These are phyloP conservation scores for Cucurbitaria berberidis DNA, from an alignment of 2,329 filamentous ascomycete species.

Conservation along the genomic window DNA sequence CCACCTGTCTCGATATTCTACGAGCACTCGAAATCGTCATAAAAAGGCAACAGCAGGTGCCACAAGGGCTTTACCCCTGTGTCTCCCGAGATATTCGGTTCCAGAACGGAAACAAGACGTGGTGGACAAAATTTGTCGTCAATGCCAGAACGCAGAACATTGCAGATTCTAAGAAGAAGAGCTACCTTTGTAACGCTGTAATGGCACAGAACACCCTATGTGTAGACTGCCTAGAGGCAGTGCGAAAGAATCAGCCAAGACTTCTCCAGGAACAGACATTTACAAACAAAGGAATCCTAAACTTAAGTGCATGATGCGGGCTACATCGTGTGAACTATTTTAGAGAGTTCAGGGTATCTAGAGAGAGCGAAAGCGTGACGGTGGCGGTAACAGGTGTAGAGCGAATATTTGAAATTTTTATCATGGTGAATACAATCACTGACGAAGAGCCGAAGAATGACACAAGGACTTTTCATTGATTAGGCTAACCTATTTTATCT, in stretches of 20 bases:
- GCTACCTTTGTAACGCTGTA: background rate
- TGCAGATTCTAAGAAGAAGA: background rate
- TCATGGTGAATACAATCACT: no score
- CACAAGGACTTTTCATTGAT: no score
- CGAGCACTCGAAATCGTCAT: no score
- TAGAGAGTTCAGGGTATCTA: no score
- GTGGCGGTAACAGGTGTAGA: no score
- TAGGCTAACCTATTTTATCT: no score
- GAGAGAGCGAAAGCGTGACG: no score
- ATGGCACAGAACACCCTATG: background rate
- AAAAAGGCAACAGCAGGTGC: background rate
- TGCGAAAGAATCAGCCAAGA: background rate
- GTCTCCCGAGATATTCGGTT: background rate
- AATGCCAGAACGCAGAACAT: background rate
- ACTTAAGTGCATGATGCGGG: background rate
- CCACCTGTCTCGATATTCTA: no score
- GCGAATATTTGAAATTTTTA: no score
- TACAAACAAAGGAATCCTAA: background rate
- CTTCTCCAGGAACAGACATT: background rate
- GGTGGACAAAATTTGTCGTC: background rate
- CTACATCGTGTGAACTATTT: no score
- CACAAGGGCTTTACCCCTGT: background rate
- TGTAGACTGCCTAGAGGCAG: background rate
- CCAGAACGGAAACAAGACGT: background rate
- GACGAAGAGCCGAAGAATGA: no score